Evolutionary conservation across 2,329 filamentous ascomycete genomes (phyloP).

Genomic region (Penicillium capsulatum): DNA sequence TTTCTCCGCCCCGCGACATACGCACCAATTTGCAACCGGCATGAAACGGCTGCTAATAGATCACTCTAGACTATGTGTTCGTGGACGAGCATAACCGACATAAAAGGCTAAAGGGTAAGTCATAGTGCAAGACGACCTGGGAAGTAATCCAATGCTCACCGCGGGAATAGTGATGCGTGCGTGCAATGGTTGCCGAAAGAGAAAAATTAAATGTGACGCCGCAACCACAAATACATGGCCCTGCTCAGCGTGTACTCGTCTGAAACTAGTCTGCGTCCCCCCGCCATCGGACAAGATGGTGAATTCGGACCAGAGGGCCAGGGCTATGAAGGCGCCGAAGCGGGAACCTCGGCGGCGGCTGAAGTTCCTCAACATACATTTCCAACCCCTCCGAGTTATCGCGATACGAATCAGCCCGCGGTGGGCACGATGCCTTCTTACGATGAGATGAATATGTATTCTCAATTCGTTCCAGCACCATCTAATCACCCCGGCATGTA

Average conservation of each 20-base stretch:
- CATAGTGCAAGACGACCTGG: background rate
- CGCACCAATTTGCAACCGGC: too few relatives aligned
- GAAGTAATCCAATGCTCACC: conserved; percentile 1
- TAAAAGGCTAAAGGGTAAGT: conserved; percentile 84
- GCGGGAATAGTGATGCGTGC: conserved; percentile 77
- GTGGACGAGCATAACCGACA: conserved; percentile 98
- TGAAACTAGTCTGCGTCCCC: conserved; percentile 94
- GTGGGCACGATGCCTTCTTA: conserved; percentile 46
- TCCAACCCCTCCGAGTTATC: conserved; percentile 46
- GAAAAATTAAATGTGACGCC: conserved; percentile 98
- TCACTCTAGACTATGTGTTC: conserved; percentile 82
- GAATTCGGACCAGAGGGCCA: conserved; percentile 33
- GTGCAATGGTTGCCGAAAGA: conserved; percentile 87
- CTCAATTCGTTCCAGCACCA: conserved; percentile 34
- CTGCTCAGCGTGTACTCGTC: conserved; percentile 83
- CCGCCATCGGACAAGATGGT: conserved; percentile 72
- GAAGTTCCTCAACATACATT: conserved; percentile 52
- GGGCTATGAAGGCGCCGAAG: conserved; percentile 24
- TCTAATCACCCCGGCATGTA: conserved; percentile 30
- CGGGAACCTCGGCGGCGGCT: conserved; percentile 36
- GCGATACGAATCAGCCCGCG: conserved; percentile 49
- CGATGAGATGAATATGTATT: conserved; percentile 39
- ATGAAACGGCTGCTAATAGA: conserved; percentile 10
- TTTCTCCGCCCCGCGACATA: conserved; percentile 7
- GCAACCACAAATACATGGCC: conserved; percentile 97